Conservation (phyloP, 345 rosid genomes). For the Lepidium sativum region DNA sequence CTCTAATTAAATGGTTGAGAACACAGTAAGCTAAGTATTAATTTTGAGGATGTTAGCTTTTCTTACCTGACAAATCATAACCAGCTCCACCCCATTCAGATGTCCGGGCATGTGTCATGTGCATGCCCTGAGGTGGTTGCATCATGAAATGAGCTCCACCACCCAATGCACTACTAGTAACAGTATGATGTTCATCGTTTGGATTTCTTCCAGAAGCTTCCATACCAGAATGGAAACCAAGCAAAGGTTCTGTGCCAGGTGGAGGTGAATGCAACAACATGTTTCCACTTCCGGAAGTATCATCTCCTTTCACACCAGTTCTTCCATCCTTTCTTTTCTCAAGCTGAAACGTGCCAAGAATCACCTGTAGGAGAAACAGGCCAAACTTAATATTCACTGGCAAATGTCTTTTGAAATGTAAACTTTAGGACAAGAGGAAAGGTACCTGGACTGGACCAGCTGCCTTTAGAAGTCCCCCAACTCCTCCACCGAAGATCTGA, state of each 20-base stretch:
- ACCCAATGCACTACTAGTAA: conserved; percentile 18
- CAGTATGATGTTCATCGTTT: conserved; percentile 37
- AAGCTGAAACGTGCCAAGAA: conserved; percentile 56
- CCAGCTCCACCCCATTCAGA: conserved; percentile 45
- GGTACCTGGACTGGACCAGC: conserved; percentile 89
- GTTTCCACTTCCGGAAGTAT: conserved; percentile 41
- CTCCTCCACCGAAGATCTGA: conserved; percentile 88
- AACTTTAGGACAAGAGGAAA: background rate
- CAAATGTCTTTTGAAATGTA: background rate
- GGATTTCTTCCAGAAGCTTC: conserved; percentile 46
- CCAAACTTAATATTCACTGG: background rate
- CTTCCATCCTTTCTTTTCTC: conserved; percentile 43
- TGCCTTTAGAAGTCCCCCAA: conserved; percentile 76
- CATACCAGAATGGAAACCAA: conserved; percentile 39
- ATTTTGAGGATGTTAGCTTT: background rate
- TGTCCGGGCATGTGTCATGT: conserved; percentile 31
- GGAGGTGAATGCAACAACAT: conserved; percentile 45
- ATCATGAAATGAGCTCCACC: conserved; percentile 48
- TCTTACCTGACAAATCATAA: conserved; percentile 50
- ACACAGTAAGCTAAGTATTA: background rate
- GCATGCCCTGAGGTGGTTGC: conserved; percentile 44
- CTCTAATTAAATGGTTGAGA: background rate
- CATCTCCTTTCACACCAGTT: conserved; percentile 38
- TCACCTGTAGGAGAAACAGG: conserved; percentile 36
- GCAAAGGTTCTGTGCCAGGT: conserved; percentile 32